Percentiles rank a stretch among this genome's conserved stretches.
Conservation (phyloP, 1,139 yeast genomes). For the Ogataea hybrid region DNA sequence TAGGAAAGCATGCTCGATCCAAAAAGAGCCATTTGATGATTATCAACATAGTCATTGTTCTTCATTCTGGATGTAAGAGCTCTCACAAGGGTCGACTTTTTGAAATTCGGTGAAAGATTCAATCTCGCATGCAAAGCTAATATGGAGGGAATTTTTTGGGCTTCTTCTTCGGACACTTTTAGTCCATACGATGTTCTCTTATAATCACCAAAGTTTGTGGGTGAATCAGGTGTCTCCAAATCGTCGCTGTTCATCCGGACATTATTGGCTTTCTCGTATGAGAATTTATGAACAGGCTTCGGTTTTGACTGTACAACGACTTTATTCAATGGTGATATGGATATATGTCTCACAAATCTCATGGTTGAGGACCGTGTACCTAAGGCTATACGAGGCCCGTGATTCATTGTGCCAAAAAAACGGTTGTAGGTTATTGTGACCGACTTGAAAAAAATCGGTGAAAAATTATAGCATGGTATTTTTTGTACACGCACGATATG, state of each 20-base stretch:
- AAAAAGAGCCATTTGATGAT: constrained; percentile 74
- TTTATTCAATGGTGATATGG: constrained; percentile 13
- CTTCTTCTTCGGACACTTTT: constrained; percentile 42
- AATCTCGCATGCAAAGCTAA: constrained; percentile 81
- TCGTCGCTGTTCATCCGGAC: constrained; percentile 12
- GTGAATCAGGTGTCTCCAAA: constrained; percentile 19
- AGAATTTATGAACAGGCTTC: constrained; percentile 20
- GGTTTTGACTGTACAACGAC: constrained; percentile 10
- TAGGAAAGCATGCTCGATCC: constrained; percentile 78
- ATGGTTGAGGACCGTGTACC: not conserved
- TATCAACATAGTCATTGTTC: constrained; percentile 46
- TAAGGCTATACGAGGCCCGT: not conserved
- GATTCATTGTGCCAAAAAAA: not conserved
- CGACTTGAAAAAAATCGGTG: constrained; percentile 2
- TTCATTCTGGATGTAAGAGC: constrained; percentile 54
- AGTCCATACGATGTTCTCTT: constrained; percentile 21
- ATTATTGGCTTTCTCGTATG: constrained; percentile 29
- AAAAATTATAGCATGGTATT: constrained; percentile 3
- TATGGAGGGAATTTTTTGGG: constrained; percentile 62
- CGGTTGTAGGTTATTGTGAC: not conserved
- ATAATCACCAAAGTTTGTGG: constrained; percentile 27
- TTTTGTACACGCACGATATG: constrained; percentile 1
- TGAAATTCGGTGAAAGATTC: constrained; percentile 52
- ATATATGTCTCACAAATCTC: constrained; percentile 14
- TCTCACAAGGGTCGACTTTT: constrained; percentile 72